Percentiles rank a stretch among this genome's conserved stretches.
Conservation (phyloP, 805 yeast genomes). For the Yarrowia osloensis region DNA sequence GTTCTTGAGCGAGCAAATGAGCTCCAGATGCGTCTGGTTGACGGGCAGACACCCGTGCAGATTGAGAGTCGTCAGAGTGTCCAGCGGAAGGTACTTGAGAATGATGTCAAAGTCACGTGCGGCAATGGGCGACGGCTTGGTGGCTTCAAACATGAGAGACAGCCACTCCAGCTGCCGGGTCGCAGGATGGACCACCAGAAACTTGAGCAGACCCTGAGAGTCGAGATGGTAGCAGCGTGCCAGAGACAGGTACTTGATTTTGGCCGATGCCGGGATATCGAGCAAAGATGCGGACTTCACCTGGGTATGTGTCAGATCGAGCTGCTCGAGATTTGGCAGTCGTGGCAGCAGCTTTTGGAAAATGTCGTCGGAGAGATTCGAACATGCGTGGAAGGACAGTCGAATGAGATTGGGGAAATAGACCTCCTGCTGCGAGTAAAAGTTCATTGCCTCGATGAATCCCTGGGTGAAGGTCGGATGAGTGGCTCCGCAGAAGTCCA, state of each 20-base stretch:
- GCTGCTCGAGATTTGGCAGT: conserved; percentile 57
- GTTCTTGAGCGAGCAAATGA: conserved; percentile 37
- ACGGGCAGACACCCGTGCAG: conserved; percentile 64
- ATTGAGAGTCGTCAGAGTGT: conserved; percentile 53
- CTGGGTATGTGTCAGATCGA: conserved; percentile 81
- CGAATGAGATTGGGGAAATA: conserved; percentile 44
- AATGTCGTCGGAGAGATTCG: conserved; percentile 63
- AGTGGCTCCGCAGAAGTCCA: conserved; percentile 89
- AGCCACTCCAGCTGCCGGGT: conserved; percentile 62
- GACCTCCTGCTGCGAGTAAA: conserved; percentile 31
- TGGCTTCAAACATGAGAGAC: conserved; percentile 62
- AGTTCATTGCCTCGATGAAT: conserved; percentile 33
- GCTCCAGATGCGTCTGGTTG: conserved; percentile 43
- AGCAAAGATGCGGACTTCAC: conserved; percentile 64
- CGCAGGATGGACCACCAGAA: conserved; percentile 72
- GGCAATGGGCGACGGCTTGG: conserved; percentile 58
- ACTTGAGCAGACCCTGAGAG: conserved; percentile 68
- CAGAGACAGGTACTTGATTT: conserved; percentile 72
- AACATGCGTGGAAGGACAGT: conserved; percentile 84
- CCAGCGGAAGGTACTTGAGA: conserved; percentile 45
- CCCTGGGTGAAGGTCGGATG: conserved; percentile 42
- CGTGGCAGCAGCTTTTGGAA: conserved; percentile 61
- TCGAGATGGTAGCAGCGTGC: conserved; percentile 67
- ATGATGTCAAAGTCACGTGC: conserved; percentile 55
- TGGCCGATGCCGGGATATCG: conserved; percentile 56